Evolutionary conservation across 305 asterid species (phyloP).

Genomic region (Rubia balearica): DNA sequence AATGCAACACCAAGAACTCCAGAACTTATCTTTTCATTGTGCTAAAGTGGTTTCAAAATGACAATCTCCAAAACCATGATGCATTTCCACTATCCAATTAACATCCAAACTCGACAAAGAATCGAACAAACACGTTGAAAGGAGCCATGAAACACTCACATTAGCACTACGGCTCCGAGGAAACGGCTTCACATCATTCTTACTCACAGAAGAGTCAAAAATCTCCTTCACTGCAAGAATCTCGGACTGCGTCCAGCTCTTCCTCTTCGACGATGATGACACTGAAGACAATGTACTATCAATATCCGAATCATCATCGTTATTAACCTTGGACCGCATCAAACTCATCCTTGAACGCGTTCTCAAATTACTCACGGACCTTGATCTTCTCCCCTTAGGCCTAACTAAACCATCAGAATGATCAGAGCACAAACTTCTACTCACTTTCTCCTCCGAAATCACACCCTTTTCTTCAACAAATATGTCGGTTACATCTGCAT

Average conservation of each 20-base stretch:
- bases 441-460: constrained; percentile 46
- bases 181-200: constrained; percentile 32
- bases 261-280: constrained; percentile 41
- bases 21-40: not conserved
- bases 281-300: constrained; percentile 37
- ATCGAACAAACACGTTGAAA: not conserved
- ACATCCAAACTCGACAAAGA: not conserved
- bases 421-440: constrained; percentile 26
- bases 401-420: constrained; percentile 16
- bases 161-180: constrained; percentile 42
- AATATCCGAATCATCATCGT: constrained; percentile 42
- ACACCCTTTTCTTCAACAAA: constrained; percentile 64
- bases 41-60: no score
- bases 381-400: constrained; percentile 20
- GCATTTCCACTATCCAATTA: not conserved
- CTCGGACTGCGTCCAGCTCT: constrained; percentile 70
- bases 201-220: constrained; percentile 44
- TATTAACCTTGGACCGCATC: constrained; percentile 11
- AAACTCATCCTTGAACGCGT: constrained; percentile 20
- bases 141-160: constrained; percentile 28
- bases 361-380: constrained; percentile 40
- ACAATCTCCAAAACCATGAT: not conserved
- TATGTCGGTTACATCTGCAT: constrained; percentile 21
- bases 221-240: constrained; percentile 40
- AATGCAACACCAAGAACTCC: not conserved